Conservation (phyloP, 352 stramenopile genomes). For the Globisporangium spinosum region DNA sequence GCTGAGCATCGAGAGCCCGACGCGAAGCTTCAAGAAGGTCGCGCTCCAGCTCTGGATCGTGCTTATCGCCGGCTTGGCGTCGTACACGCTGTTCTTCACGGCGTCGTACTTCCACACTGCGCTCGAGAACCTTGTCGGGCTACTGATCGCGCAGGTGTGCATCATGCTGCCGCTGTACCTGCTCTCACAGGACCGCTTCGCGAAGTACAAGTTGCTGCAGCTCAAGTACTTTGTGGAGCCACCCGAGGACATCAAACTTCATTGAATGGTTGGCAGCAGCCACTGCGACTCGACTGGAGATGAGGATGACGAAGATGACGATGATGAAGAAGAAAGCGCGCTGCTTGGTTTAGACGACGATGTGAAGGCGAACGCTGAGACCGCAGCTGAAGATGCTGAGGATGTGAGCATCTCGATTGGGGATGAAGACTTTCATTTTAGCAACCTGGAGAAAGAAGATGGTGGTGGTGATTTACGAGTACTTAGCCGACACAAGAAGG, state of each 20-base stretch:
- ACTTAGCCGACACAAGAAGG: not conserved
- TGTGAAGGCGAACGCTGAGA: not conserved
- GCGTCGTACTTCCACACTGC: constrained; percentile 65
- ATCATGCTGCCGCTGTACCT: constrained; percentile 67
- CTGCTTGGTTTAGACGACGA: not conserved
- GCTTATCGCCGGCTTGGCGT: constrained; percentile 27
- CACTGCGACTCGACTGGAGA: not conserved
- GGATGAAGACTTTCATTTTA: not conserved
- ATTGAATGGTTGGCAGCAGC: not conserved
- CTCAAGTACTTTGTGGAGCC: constrained; percentile 63
- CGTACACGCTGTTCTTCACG: constrained; percentile 71
- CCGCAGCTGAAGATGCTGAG: not conserved
- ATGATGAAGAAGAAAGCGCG: not conserved
- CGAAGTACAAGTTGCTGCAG: constrained; percentile 36
- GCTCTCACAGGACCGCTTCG: constrained; percentile 59
- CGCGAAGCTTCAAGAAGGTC: constrained; percentile 42
- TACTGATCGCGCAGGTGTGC: constrained; percentile 50
- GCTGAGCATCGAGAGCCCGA: constrained; percentile 41
- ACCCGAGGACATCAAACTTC: constrained; percentile 24
- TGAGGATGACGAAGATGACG: not conserved
- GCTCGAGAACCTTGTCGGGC: constrained; percentile 55
- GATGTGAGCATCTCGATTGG: not conserved
- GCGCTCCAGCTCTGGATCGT: constrained; percentile 45
- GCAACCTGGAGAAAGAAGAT: not conserved
- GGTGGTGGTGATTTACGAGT: not conserved